Evolutionary conservation across 768 basidiomycete species (phyloP).

Genomic region (Boletales sp.): DNA sequence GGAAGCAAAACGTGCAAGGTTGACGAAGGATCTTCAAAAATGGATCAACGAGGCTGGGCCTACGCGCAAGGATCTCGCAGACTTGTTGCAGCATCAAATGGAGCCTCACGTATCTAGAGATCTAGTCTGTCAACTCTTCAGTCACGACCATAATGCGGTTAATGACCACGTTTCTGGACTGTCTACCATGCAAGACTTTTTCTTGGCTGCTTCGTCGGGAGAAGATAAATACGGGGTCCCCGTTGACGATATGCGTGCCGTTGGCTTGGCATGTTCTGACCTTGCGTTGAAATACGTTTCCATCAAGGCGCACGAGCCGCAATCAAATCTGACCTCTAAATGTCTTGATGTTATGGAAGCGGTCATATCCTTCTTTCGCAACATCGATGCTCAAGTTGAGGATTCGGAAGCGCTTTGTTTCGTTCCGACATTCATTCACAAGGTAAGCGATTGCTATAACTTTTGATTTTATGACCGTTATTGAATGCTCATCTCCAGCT

Average conservation of each 20-base stretch:
- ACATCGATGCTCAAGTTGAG: conserved; percentile 69
- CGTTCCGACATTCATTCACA: conserved; percentile 84
- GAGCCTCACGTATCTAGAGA: conserved; percentile 78
- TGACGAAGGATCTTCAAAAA: conserved; percentile 70
- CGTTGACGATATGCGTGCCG: conserved; percentile 49
- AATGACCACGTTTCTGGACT: conserved; percentile 88
- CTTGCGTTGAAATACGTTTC: conserved; percentile 91
- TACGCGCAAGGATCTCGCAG: conserved; percentile 82
- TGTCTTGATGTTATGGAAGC: conserved; percentile 86
- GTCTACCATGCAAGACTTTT: conserved; percentile 71
- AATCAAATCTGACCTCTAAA: conserved; percentile 83
- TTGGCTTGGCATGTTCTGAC: conserved; percentile 86
- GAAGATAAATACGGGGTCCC: conserved; percentile 49
- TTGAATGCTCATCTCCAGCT: conserved; percentile 48
- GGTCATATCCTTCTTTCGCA: conserved; percentile 71
- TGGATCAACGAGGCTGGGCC: conserved; percentile 88
- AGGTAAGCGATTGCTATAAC: conserved; percentile 46
- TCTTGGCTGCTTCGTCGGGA: conserved; percentile 50
- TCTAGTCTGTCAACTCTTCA: conserved; percentile 76
- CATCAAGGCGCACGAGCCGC: conserved; percentile 84
- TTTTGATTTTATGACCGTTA: background rate
- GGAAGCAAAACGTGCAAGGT: conserved; percentile 55
- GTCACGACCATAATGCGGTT: conserved; percentile 92
- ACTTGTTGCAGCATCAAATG: conserved; percentile 88
- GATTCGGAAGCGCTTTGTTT: conserved; percentile 88